Evolutionary conservation across 805 yeast genomes (phyloP), one percentile per base, ranked within the genome.

Genomic region (Debaryomyces hansenii): DNA sequence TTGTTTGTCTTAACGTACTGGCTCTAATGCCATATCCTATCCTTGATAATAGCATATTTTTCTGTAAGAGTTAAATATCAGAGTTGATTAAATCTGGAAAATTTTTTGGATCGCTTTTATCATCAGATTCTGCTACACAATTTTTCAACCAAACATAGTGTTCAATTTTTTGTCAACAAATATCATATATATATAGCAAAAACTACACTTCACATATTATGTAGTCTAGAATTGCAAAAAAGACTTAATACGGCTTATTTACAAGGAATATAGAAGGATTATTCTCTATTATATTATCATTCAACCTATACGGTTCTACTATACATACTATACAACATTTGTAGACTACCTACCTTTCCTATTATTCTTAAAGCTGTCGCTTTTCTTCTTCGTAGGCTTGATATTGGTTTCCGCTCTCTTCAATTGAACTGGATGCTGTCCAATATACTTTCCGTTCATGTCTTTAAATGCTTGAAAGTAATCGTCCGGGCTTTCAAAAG

Each of bases 381-480:
- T 27, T 16, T 42, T 44, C 46, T 51, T 57, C 49, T 55, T 57
- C 11, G 51, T 40, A 1, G 57, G 47, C 46, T 55, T 57, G 15
- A 58, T 46, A 32, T 49, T 67, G 5, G 77, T 63, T 49, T 74
- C 81, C 0, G 92, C 91, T 48, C 83, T 70, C 60, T 84, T 83
- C 60, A 87, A 64, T 47, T 78, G 83, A 21, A 87, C 81, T 0
- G 94, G 94, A 55, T 84, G 84, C 54, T 74, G 79, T 1, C 94
- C 95, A 40, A 87, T 75, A 54, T 84, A 85, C 57, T 85, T 84
- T 20, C 89, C 88, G 58, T 87, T 84, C 83, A 85, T 78, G 55
- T 84, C 88, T 58, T 81, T 83, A 64, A 84, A 87, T 2, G 91
- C 90, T 42, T 70, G 66, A 45, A 87, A 69, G 55, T 84, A 87